Evolutionary conservation across 345 rosid genomes (phyloP).

Genomic region (Eucalyptus lansdowneana): DNA sequence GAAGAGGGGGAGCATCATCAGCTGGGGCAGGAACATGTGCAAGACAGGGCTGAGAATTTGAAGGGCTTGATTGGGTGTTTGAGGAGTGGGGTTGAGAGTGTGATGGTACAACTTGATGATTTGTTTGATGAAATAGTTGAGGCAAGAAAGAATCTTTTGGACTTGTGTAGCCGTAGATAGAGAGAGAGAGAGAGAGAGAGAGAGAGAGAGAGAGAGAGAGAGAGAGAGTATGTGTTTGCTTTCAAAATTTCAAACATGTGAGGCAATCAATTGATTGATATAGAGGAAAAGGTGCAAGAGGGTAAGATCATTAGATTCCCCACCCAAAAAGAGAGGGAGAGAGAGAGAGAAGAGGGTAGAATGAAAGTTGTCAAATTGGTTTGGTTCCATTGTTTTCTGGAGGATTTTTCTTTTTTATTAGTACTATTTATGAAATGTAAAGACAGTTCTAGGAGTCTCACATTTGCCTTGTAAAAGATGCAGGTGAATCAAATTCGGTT

Average conservation of each 20-base stretch:
- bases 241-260: not conserved
- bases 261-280: not conserved
- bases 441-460: not conserved
- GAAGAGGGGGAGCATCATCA: constrained; percentile 9
- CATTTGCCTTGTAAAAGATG: not conserved
- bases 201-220: not conserved
- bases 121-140: constrained; percentile 87
- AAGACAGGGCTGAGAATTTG: constrained; percentile 40
- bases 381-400: not conserved
- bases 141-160: constrained; percentile 71
- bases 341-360: not conserved
- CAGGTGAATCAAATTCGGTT: not conserved
- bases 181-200: constrained; percentile 21
- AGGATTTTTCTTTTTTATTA: not conserved
- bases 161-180: constrained; percentile 67
- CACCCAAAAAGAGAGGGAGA: not conserved
- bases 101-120: constrained; percentile 72
- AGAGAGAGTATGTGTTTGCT: not conserved
- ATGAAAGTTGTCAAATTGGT: not conserved
- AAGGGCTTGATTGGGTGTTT: constrained; percentile 50
- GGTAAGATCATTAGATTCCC: not conserved
- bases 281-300: not conserved
- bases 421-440: not conserved
- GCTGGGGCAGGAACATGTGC: constrained; percentile 7
- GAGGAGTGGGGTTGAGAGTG: constrained; percentile 56